Evolutionary conservation across 2,329 filamentous ascomycete species (phyloP).

Genomic region (Penicillium sp.): DNA sequence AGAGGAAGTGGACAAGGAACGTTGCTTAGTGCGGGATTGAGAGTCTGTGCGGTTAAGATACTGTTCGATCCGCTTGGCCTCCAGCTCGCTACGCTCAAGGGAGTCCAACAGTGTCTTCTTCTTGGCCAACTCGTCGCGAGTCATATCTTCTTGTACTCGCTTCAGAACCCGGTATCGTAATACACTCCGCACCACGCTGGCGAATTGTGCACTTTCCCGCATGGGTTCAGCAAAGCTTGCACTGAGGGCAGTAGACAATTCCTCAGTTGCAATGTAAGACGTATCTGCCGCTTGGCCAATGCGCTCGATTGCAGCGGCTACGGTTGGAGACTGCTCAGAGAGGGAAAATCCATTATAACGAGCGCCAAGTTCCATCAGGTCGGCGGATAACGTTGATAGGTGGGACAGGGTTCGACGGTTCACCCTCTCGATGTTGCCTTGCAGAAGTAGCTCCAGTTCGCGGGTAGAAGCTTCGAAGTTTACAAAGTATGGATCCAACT

Average conservation of each 20-base stretch:
- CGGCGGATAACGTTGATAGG: slow-evolving; percentile 76
- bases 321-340: slow-evolving; percentile 83
- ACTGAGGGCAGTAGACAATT: slow-evolving; percentile 82
- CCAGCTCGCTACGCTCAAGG: slow-evolving; percentile 88
- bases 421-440: slow-evolving; percentile 94
- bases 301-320: slow-evolving; percentile 90
- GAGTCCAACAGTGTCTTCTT: slow-evolving; percentile 81
- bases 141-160: slow-evolving; percentile 96
- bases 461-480: slow-evolving; percentile 90
- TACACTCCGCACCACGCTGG: slow-evolving; percentile 86
- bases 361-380: slow-evolving; percentile 91
- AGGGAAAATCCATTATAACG: slow-evolving; percentile 95
- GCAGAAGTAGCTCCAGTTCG: slow-evolving; percentile 83
- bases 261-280: slow-evolving; percentile 93
- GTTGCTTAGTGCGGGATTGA: slow-evolving; percentile 50
- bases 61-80: slow-evolving; percentile 90
- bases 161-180: slow-evolving; percentile 89
- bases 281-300: slow-evolving; percentile 93
- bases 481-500: slow-evolving; percentile 94
- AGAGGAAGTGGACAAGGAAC: slow-evolving; percentile 64
- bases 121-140: slow-evolving; percentile 85
- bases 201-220: slow-evolving; percentile 96
- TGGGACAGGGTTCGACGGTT: slow-evolving; percentile 88
- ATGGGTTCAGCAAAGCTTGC: slow-evolving; percentile 96
- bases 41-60: slow-evolving; percentile 69